These are phyloP conservation scores for Musa balbisiana DNA, from an alignment of 202 grass and related monocot species.

Conservation along the genomic window DNA sequence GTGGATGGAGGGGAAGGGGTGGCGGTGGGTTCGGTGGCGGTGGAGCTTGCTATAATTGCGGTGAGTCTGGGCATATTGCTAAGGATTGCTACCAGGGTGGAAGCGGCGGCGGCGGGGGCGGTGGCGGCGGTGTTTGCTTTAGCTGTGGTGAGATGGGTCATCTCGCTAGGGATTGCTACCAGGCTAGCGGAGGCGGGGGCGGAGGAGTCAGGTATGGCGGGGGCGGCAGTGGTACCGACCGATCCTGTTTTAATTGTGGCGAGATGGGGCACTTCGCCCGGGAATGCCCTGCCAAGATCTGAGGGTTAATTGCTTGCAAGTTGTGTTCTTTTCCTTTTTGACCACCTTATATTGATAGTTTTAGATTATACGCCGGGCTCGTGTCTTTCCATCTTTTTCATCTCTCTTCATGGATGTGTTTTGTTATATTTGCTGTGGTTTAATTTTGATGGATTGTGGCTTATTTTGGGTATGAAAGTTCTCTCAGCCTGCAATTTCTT, in stretches of 20 bases:
- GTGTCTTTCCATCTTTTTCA: neutral
- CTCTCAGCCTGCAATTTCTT: too few relatives aligned
- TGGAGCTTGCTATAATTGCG: constrained; percentile 59
- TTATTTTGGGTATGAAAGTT: neutral
- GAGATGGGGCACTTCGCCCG: constrained; percentile 51
- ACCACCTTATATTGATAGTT: neutral
- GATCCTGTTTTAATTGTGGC: neutral
- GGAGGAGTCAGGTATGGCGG: constrained; percentile 19
- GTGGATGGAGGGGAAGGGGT: neutral
- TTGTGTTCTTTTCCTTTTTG: neutral
- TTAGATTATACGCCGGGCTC: neutral
- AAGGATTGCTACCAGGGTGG: constrained; percentile 54
- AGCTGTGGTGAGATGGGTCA: neutral
- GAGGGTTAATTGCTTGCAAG: neutral
- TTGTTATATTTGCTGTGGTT: constrained; percentile 16
- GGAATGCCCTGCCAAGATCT: constrained; percentile 40
- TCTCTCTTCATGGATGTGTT: neutral
- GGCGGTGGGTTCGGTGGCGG: constrained; percentile 18
- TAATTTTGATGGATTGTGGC: neutral
- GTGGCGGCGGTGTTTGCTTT: constrained; percentile 28
- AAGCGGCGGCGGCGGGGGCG: constrained; percentile 7
- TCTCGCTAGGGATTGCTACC: neutral
- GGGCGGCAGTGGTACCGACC: neutral
- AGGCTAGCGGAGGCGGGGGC: neutral
- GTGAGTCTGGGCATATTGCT: constrained; percentile 53